Conservation (phyloP, 352 stramenopile genomes). For the Globisporangium sylvaticum region DNA sequence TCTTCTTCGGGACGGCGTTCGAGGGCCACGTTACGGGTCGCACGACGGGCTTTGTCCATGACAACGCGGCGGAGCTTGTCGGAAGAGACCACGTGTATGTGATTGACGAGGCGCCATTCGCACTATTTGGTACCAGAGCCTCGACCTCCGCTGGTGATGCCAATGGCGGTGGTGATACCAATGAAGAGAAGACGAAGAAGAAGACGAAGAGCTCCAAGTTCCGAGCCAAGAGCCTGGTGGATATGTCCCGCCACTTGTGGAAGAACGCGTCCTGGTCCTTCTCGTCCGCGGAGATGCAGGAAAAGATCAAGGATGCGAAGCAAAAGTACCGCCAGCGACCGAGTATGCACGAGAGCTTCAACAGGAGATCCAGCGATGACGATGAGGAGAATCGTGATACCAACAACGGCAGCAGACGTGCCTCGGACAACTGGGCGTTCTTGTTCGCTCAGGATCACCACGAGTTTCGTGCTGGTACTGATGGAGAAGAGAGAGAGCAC, state of each 20-base stretch:
- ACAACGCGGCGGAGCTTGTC: slow-evolving; percentile 11
- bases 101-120: slow-evolving; percentile 3
- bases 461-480: neutral
- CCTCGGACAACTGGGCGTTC: slow-evolving; percentile 7
- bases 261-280: slow-evolving; percentile 20
- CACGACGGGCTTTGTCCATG: slow-evolving; percentile 11
- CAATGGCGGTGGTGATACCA: no score
- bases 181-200: neutral
- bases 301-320: slow-evolving; percentile 12
- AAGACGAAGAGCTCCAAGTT: neutral
- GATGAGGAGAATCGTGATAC: neutral
- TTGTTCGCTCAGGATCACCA: slow-evolving; percentile 1
- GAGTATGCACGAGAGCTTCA: slow-evolving; percentile 6
- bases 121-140: neutral
- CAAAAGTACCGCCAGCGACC: slow-evolving; percentile 1
- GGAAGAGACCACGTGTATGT: slow-evolving; percentile 14
- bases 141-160: no score
- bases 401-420: neutral
- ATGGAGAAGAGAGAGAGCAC: neutral
- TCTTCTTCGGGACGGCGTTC: slow-evolving; percentile 15
- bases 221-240: slow-evolving; percentile 4
- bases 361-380: neutral
- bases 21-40: slow-evolving; percentile 14
- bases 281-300: slow-evolving; percentile 9
- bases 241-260: slow-evolving; percentile 4